Evolutionary conservation across 1,284 basidiomycete genomes (phyloP).

Genomic region (Ustilago vetiveriae): DNA sequence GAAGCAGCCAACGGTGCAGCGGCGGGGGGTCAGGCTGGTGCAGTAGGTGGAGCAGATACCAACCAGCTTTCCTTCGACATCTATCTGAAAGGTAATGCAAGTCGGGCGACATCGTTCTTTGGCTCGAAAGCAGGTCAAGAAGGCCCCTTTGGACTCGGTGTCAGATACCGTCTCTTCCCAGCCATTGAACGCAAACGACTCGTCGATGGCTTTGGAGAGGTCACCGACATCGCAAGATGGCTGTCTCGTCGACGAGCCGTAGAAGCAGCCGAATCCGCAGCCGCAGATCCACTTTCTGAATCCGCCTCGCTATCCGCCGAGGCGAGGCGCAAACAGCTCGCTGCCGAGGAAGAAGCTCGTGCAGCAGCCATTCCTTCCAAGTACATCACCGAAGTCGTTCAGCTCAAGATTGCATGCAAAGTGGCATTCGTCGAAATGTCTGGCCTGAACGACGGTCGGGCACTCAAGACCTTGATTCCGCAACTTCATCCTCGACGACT

Average conservation of each 20-base stretch:
- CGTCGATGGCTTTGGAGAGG: constrained; percentile 96
- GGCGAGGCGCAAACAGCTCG: constrained; percentile 73
- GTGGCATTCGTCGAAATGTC: constrained; percentile 93
- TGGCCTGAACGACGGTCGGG: constrained; percentile 92
- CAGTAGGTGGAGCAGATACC: constrained; percentile 71
- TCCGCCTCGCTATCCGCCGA: constrained; percentile 67
- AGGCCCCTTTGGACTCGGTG: constrained; percentile 71
- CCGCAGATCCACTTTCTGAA: constrained; percentile 16
- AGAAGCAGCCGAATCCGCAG: constrained; percentile 40
- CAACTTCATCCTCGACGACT: constrained; percentile 85
- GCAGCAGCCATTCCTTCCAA: constrained; percentile 85
- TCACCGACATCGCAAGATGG: constrained; percentile 81
- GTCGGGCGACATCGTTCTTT: constrained; percentile 81
- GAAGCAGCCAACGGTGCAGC: constrained; percentile 62
- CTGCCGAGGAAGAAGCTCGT: constrained; percentile 21
- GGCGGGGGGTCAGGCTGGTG: constrained; percentile 67
- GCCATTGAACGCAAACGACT: constrained; percentile 89
- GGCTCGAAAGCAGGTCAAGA: constrained; percentile 68
- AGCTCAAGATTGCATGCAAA: constrained; percentile 82
- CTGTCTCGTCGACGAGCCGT: constrained; percentile 52
- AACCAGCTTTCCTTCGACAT: constrained; percentile 88
- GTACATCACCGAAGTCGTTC: constrained; percentile 79
- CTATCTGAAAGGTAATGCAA: constrained; percentile 91
- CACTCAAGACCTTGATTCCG: constrained; percentile 94
- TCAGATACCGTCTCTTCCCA: constrained; percentile 96